Base-by-base conservation (phyloP, 139 green algal genomes). In the Ettlia oleoabundans region DNA sequence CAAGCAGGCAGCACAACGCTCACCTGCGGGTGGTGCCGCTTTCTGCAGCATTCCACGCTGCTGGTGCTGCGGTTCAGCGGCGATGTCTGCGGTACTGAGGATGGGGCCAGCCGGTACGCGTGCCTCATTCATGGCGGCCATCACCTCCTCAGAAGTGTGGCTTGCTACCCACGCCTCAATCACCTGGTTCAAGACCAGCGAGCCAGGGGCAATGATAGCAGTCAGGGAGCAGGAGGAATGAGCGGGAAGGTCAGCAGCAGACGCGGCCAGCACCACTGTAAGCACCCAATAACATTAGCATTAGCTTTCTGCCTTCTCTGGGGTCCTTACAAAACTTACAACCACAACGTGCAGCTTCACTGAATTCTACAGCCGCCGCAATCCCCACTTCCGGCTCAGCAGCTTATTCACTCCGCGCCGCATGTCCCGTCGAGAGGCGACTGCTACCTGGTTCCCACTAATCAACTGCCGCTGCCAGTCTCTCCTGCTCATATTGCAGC, bases 71-170 rank as follows among this genome's bases (percentile, higher is more conserved):
- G 79, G 53, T 67, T 94, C 86, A 3, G 62, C 21, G 42, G 86
- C 58, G 52, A 95, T 89, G 86, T 94, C 92, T 33, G 76, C 80
- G 7, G 84, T 84, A 69, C 73, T 90, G 28, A 93, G 71, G 72
- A 95, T 95, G 80, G 89, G 92, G 1, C 92, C 92, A 41, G 90
- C 85, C 28, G 92, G 90, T 69, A 95, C 92, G 0, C 89, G 75
- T 0, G 91, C 91, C 52, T 76, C 85, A 37, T 68, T 85, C 85
- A 95, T 91, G 4, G 82, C 81, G 21, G 43, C 82, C 71, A 94
- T 77, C 3, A 94, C 88, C 78, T 93, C 88, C 28, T 90, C 83
- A 15, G 83, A 71, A 0, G 38, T 81, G 37, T 85, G 71, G 26
- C 26, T 28, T 5, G 65, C 83, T 52, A 92, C 85, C 87, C 87